These are phyloP conservation scores for Pinus taeda DNA, from an alignment of 75 land plant genomes.

Conservation along the genomic window DNA sequence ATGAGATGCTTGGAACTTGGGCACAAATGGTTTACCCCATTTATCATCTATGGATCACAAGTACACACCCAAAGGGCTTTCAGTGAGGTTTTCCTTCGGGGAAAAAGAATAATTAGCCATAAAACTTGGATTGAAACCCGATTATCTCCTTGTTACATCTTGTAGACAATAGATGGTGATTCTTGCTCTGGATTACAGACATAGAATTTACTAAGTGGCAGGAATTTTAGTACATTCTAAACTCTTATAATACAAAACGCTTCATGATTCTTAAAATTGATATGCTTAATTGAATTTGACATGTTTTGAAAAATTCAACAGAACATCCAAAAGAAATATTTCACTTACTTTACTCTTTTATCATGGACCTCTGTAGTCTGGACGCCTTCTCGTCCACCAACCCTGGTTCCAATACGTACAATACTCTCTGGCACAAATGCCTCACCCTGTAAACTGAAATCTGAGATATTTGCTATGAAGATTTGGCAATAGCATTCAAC, in stretches of 20 bases:
- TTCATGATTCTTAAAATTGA: background rate
- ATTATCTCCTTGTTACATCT: background rate
- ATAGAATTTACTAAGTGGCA: background rate
- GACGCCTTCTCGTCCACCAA: conserved; percentile 67
- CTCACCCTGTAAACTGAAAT: conserved; percentile 65
- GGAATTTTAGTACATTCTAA: too few relatives aligned
- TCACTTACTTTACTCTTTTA: conserved; percentile 65
- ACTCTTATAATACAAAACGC: too few relatives aligned
- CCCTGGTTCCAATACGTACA: conserved; percentile 71
- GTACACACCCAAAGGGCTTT: too few relatives aligned
- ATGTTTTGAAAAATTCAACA: background rate
- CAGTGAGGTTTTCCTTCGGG: too few relatives aligned
- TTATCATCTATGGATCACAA: too few relatives aligned
- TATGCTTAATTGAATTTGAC: background rate
- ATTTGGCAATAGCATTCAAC: background rate
- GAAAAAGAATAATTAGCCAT: background rate
- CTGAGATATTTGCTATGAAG: background rate
- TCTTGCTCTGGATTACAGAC: background rate
- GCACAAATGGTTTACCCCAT: too few relatives aligned
- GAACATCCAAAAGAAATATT: background rate
- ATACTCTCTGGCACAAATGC: conserved; percentile 96
- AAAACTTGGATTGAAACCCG: background rate
- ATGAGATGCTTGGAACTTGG: too few relatives aligned
- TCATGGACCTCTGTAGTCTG: conserved; percentile 58
- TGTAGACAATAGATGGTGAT: background rate